Base-by-base conservation (phyloP, 2,329 filamentous ascomycete species). In the Epichloe gansuensis region DNA sequence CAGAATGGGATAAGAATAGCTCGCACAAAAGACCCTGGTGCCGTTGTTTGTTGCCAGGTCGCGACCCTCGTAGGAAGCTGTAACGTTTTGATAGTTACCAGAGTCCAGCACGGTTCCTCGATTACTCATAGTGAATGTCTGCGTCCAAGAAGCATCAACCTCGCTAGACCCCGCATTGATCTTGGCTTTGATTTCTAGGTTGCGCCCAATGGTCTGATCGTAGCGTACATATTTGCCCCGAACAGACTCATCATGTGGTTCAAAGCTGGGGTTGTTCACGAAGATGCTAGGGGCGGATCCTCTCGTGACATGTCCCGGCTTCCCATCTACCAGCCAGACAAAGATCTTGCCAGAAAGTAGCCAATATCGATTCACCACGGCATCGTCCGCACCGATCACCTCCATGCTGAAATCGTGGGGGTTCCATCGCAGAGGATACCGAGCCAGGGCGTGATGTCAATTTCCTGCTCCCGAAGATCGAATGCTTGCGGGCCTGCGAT, bases 391-490 rank as follows among this genome's bases (percentile, higher is more conserved):
- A 0, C 86, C 86, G 0, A 76, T 75, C 4, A 93, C 76, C 21
- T 75, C 72, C 48, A 94, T 81, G 51, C 80, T 76, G 61, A 91
- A 88, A 0, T 70, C 80, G 63, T 91, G 86, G 6, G 72, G 58
- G 2, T 71, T 59, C 0, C 83, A 59, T 91, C 82, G 57, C 78
- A 83, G 1, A 93, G 73, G 1, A 85, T 54, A 0, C 85, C 80
- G 3, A 93, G 71, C 73, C 85, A 93, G 0, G 87, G 82, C 1
- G 86, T 85, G 47, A 94, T 82, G 61, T 94, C 88, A 56, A 94
- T 87, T 63, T 93, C 85, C 57, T 88, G 82, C 63, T 93, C 87
- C 45, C 78, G 74, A 25, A 94, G 72, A 62, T 93, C 87, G 63
- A 89, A 93, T 0, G 86, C 81, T 61, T 93, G 83, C 21, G 86